Evolutionary conservation across 1,139 yeast species (phyloP), one percentile per base, ranked within the genome.

Genomic region (Scheffersomyces stambukii): DNA sequence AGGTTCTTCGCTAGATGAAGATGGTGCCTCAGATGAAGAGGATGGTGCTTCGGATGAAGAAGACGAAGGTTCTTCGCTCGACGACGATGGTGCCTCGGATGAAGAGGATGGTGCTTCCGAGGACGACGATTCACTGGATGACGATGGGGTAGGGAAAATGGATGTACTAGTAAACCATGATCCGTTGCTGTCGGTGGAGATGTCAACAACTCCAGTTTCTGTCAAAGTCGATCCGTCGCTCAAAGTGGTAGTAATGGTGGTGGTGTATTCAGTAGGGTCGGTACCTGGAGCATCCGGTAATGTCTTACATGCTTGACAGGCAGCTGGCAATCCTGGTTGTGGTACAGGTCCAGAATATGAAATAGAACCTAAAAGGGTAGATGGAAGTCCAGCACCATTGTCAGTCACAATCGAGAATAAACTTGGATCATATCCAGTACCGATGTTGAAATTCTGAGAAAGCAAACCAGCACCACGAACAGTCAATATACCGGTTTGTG

Each of bases 401-500:
- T 36, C 37, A 6, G 37, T 26, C 6, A 38, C 38, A 3, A 32
- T 25, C 5, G 22, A 16, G 16, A 48, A 37, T 4, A 23, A 19
- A 14, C 27, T 26, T 10, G 36, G 37, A 21, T 24, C 38, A 27
- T 42, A 41, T 7, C 48, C 49, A 16, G 38, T 30, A 30, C 59
- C 60, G 27, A 54, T 54, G 10, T 35, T 24, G 28, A 48, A 52
- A 1, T 35, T 28, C 11, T 42, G 46, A 4, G 33, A 15, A 8
- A 29, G 14, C 5, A 31, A 10, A 9, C 29, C 19, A 17, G 12
- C 11, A 8, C 13, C 14, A 21, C 13, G 5, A 22, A 50, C 31
- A 6, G 46, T 42, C 42, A 50, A 50, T 10, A 50, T 35, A 27
- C 57, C 58, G 3, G 50, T 40, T 4, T 13, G 13, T 6, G 42